Evolutionary conservation across 1,284 basidiomycete species (phyloP), one percentile per base, ranked within the genome.

Genomic region (Apiotrichum mycotoxinovorans): DNA sequence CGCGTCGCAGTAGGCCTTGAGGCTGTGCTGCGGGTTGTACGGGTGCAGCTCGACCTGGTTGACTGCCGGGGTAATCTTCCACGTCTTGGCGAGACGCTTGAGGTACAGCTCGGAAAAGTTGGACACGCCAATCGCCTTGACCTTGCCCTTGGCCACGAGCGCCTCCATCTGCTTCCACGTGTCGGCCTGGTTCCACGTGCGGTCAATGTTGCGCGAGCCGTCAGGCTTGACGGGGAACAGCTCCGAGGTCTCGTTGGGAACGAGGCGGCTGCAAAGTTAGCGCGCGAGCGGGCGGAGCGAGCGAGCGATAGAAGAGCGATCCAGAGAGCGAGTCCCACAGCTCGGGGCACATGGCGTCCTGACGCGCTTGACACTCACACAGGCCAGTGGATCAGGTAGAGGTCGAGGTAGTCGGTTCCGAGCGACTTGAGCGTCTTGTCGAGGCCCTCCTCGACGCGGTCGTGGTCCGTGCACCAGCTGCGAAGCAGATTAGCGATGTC

Each of bases 1-100:
- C 35, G 80, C 78, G 67, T 83, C 81, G 70, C 88, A 82, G 77
- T 84, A 91, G 18, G 79, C 74, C 55, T 87, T 66, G 47, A 91
- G 82, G 55, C 85, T 81, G 73, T 85, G 85, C 68, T 91, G 85
- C 0, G 87, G 87, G 75, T 87, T 87, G 62, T 63, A 70, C 22
- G 87, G 77, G 73, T 89, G 88, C 30, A 89, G 78, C 72, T 89
- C 88, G 54, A 89, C 79, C 84, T 86, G 58, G 72, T 87, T 87
- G 15, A 80, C 79, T 2, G 81, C 85, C 0, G 90, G 90, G 43
- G 83, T 71, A 66, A 88, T 80, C 73, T 86, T 80, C 58, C 82
- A 82, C 7, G 76, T 78, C 63, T 77, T 70, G 33, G 73, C 71
- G 27, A 85, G 74, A 22, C 78, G 79, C 72, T 83, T 81, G 60